A percentile compares a stretch with the other conserved stretches of the same genome.
Conservation (phyloP, 2,329 filamentous ascomycete species). For the Cercospora zeina region DNA sequence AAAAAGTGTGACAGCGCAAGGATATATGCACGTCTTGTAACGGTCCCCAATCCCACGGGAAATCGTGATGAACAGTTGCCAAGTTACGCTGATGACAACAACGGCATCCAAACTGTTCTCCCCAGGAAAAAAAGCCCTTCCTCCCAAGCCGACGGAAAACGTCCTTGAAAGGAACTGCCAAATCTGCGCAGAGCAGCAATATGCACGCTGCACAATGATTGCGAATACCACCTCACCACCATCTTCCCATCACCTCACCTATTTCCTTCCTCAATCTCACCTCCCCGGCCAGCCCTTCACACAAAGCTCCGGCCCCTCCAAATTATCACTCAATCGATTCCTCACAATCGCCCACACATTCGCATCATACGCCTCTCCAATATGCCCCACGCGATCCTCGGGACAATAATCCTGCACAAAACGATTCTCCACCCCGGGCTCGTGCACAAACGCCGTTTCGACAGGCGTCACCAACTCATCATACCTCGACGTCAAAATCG, state of each 20-base stretch:
- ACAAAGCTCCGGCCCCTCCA: conserved; percentile 25
- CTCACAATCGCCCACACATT: conserved; percentile 32
- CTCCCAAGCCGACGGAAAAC: no score
- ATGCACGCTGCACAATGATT: background rate
- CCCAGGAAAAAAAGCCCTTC: no score
- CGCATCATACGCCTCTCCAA: conserved; percentile 32
- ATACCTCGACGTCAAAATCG: conserved; percentile 27
- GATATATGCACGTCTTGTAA: background rate
- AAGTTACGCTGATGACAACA: background rate
- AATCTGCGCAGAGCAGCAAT: background rate
- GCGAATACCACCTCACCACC: no score
- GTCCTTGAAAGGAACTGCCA: background rate
- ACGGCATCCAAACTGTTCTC: background rate
- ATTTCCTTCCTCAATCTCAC: no score
- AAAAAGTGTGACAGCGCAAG: background rate
- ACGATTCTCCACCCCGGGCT: conserved; percentile 30
- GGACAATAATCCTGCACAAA: conserved; percentile 33
- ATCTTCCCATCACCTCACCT: no score
- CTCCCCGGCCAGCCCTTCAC: conserved; percentile 26
- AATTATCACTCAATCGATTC: conserved; percentile 28
- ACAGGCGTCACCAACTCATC: conserved; percentile 34
- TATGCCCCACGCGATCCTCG: conserved; percentile 29
- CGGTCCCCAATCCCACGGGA: background rate
- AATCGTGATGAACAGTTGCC: background rate
- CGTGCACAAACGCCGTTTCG: conserved; percentile 29